A percentile compares a stretch with the other conserved stretches of the same genome.
phyloP scores from a whole-genome alignment of 352 stramenopile species.

The Elongisporangium prolatum region DNA sequence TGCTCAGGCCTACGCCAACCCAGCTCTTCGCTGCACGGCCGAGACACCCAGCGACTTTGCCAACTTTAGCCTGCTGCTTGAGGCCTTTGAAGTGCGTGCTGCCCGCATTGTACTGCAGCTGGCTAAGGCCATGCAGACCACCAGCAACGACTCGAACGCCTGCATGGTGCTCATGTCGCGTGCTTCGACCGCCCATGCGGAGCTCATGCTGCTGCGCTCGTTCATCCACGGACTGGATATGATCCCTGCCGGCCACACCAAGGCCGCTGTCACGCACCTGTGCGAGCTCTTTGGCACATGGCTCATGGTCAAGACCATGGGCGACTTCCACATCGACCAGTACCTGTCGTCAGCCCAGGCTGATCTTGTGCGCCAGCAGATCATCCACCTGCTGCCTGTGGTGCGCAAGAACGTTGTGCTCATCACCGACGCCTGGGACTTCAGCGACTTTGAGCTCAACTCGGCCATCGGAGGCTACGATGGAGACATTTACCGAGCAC shows the following conservation, averaged over 20 bases:
- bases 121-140: constrained; percentile 28
- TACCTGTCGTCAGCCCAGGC: constrained; percentile 47
- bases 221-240: constrained; percentile 22
- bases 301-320: constrained; percentile 39
- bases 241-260: constrained; percentile 21
- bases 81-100: constrained; percentile 33
- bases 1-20: constrained; percentile 22
- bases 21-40: constrained; percentile 28
- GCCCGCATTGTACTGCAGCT: constrained; percentile 23
- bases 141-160: constrained; percentile 40
- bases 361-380: constrained; percentile 23
- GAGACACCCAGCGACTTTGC: constrained; percentile 21
- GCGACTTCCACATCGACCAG: constrained; percentile 51
- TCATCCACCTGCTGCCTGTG: constrained; percentile 26
- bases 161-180: constrained; percentile 55
- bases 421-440: constrained; percentile 32
- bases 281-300: constrained; percentile 43
- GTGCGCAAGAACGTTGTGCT: constrained; percentile 43
- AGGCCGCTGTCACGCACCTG: constrained; percentile 21
- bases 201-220: constrained; percentile 36
- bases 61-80: constrained; percentile 29
- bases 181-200: constrained; percentile 37
- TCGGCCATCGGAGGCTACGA: constrained; percentile 72
- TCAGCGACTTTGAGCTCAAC: constrained; percentile 58
- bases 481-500: constrained; percentile 61